Evolutionary conservation across 208 protist species (phyloP).

Genomic region (Trypanosoma rangeli): DNA sequence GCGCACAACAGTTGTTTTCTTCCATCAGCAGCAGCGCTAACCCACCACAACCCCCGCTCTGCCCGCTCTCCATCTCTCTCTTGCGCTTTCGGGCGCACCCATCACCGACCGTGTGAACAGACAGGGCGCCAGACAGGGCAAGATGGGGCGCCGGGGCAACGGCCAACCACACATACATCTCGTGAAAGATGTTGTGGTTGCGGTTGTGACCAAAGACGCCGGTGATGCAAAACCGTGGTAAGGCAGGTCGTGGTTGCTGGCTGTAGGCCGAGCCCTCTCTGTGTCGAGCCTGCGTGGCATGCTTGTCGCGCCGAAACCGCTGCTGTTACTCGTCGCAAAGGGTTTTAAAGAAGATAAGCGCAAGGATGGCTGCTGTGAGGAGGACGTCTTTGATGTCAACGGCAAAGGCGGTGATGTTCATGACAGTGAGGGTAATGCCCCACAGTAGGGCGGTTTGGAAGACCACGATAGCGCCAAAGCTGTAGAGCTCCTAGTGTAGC

Average conservation of each 20-base stretch:
- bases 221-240: slow-evolving; percentile 67
- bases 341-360: slow-evolving; percentile 53
- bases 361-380: slow-evolving; percentile 31
- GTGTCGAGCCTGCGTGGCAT: neutral
- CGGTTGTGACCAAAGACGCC: slow-evolving; percentile 76
- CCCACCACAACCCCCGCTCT: neutral
- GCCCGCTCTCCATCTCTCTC: neutral
- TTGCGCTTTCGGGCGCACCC: slow-evolving; percentile 15
- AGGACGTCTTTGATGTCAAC: slow-evolving; percentile 34
- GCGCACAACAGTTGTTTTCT: slow-evolving; percentile 17
- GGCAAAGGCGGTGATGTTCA: slow-evolving; percentile 34
- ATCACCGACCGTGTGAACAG: slow-evolving; percentile 1
- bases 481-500: slow-evolving; percentile 65
- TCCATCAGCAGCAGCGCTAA: slow-evolving; percentile 6
- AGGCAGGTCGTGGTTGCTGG: slow-evolving; percentile 21
- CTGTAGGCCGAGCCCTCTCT: neutral
- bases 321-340: slow-evolving; percentile 77
- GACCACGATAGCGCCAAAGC: slow-evolving; percentile 60
- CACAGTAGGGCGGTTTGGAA: slow-evolving; percentile 75
- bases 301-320: slow-evolving; percentile 62
- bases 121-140: slow-evolving; percentile 17
- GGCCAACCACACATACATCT: slow-evolving; percentile 56
- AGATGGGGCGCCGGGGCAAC: slow-evolving; percentile 38
- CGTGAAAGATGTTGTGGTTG: slow-evolving; percentile 77
- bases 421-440: slow-evolving; percentile 67